These are phyloP conservation scores for Nannochloris sp. DNA, from an alignment of 139 green algal species.

Conservation along the genomic window DNA sequence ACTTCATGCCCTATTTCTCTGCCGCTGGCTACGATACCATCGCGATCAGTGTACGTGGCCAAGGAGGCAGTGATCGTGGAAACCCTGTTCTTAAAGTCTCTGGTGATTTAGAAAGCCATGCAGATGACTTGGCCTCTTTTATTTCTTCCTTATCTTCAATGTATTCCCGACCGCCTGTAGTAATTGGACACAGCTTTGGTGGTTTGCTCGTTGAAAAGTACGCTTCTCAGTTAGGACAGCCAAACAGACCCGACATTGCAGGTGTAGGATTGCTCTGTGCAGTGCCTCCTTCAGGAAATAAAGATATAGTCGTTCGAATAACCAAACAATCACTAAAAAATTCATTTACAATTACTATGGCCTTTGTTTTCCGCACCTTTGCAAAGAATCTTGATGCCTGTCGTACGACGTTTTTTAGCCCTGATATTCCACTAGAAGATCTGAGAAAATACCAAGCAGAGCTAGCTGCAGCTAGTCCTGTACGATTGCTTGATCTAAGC, in stretches of 20 bases:
- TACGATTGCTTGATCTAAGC: slow-evolving; percentile 46
- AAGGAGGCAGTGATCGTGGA: slow-evolving; percentile 42
- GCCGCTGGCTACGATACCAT: slow-evolving; percentile 55
- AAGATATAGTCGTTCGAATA: slow-evolving; percentile 25
- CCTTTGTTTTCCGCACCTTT: slow-evolving; percentile 60
- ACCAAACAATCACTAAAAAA: slow-evolving; percentile 22
- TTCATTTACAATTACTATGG: slow-evolving; percentile 61
- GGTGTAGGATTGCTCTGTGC: slow-evolving; percentile 47
- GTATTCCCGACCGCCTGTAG: slow-evolving; percentile 53
- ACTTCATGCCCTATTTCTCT: slow-evolving; percentile 77
- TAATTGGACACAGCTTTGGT: slow-evolving; percentile 78
- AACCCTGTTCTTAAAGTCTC: slow-evolving; percentile 10
- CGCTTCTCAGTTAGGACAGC: not conserved
- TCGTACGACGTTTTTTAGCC: slow-evolving; percentile 62
- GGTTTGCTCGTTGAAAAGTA: slow-evolving; percentile 74
- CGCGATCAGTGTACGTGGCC: slow-evolving; percentile 59
- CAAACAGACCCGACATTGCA: slow-evolving; percentile 16
- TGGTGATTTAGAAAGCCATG: slow-evolving; percentile 50
- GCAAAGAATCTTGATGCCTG: slow-evolving; percentile 28
- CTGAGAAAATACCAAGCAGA: slow-evolving; percentile 45
- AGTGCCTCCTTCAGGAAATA: slow-evolving; percentile 66
- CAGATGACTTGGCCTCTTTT: slow-evolving; percentile 50
- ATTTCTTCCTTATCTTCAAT: slow-evolving; percentile 23
- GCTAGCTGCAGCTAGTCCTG: slow-evolving; percentile 32
- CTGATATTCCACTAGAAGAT: slow-evolving; percentile 44